A percentile compares a stretch with the other conserved stretches of the same genome.
phyloP scores from a whole-genome alignment of 2,329 filamentous ascomycete genomes.

The Fusarium chuoi region DNA sequence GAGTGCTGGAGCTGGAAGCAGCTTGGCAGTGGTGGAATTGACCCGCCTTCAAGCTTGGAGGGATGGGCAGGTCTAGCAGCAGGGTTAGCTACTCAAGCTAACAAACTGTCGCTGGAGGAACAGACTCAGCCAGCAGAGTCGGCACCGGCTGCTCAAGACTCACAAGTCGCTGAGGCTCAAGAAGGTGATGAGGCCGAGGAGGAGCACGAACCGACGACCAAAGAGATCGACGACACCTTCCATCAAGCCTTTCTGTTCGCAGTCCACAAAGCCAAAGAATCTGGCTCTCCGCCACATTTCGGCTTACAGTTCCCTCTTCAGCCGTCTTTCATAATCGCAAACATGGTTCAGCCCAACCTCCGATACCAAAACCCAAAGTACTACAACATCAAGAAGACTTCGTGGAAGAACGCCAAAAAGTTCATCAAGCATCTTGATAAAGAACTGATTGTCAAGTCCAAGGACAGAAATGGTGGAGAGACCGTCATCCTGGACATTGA shows the following conservation, averaged over 20 bases:
- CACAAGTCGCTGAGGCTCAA: not conserved
- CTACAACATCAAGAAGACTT: constrained; percentile 41
- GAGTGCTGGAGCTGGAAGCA: constrained; percentile 39
- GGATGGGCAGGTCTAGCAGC: constrained; percentile 29
- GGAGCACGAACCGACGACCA: constrained; percentile 33
- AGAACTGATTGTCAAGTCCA: constrained; percentile 14
- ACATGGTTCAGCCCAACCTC: constrained; percentile 38
- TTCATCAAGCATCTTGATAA: constrained; percentile 40
- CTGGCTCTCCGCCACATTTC: constrained; percentile 20
- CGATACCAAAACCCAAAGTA: constrained; percentile 29
- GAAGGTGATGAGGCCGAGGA: not conserved
- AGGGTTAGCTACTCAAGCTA: not conserved
- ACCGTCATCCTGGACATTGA: constrained; percentile 38
- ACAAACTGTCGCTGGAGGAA: not conserved
- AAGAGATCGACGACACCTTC: constrained; percentile 32
- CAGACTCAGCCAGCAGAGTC: not conserved
- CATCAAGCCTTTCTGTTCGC: constrained; percentile 38
- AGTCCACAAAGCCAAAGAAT: constrained; percentile 30
- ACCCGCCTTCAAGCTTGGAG: constrained; percentile 24
- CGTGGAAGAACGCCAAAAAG: constrained; percentile 40
- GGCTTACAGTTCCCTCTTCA: constrained; percentile 37
- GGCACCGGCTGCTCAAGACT: not conserved
- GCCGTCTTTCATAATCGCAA: constrained; percentile 38
- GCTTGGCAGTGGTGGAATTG: constrained; percentile 35
- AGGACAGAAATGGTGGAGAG: constrained; percentile 38